Percentiles rank a stretch among this genome's conserved stretches.
These are phyloP conservation scores for Vigna reflexopilosa DNA, from an alignment of 306 rosid genomes.

Conservation along the genomic window DNA sequence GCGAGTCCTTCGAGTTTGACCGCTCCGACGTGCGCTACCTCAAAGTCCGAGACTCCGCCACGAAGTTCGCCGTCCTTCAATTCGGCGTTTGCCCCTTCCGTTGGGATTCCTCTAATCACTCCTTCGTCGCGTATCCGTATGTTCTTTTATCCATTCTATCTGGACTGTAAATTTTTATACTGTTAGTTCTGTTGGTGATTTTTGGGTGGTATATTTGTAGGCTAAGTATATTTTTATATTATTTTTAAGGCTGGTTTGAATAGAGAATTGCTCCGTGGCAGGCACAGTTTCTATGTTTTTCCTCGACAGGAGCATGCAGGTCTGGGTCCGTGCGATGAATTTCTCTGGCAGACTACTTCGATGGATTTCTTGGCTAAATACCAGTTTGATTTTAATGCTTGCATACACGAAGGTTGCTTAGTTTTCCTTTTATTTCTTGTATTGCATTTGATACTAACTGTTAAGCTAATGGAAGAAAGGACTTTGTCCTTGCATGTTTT, in stretches of 20 bases:
- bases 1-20: constrained; percentile 80
- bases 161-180: background rate
- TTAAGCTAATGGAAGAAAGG: constrained; percentile 32
- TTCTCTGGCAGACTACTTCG: constrained; percentile 90
- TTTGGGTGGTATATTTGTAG: background rate
- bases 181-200: constrained; percentile 15
- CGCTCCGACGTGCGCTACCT: constrained; percentile 87
- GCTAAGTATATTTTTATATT: background rate
- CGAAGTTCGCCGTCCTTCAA: constrained; percentile 86
- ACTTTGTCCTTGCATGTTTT: constrained; percentile 29
- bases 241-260: constrained; percentile 9
- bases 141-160: background rate
- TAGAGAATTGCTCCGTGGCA: constrained; percentile 47
- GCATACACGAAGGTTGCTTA: constrained; percentile 81
- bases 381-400: constrained; percentile 89
- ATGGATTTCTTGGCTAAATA: constrained; percentile 89
- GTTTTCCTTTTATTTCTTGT: constrained; percentile 41
- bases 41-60: constrained; percentile 87
- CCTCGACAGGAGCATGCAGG: constrained; percentile 76
- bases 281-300: constrained; percentile 89
- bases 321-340: constrained; percentile 64
- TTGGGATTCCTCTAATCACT: constrained; percentile 68
- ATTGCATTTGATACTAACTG: constrained; percentile 6
- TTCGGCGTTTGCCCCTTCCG: constrained; percentile 95
- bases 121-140: constrained; percentile 85